These are phyloP conservation scores for Boletus edulis DNA, from an alignment of 768 basidiomycete genomes.

Conservation along the genomic window DNA sequence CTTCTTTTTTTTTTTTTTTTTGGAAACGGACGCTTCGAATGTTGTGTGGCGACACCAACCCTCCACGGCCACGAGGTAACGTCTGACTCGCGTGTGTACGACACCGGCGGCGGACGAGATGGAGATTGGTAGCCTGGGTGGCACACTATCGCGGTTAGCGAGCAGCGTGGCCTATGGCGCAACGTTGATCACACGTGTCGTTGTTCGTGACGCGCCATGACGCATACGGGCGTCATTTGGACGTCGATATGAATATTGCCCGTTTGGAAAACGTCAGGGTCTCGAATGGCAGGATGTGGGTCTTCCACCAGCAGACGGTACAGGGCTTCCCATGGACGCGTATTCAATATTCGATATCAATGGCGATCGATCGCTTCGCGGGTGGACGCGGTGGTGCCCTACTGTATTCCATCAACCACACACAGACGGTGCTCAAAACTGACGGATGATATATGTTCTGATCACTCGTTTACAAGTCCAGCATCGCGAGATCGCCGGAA, in stretches of 20 bases:
- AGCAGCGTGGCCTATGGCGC: neutral
- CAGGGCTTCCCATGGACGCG: neutral
- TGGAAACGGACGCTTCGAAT: too few relatives aligned
- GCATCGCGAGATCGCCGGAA: neutral
- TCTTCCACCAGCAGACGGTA: neutral
- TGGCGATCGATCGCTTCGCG: slow-evolving; percentile 1
- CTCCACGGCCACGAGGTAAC: too few relatives aligned
- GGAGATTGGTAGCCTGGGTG: neutral
- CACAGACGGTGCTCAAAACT: too few relatives aligned
- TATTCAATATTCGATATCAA: too few relatives aligned
- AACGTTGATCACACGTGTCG: slow-evolving; percentile 22
- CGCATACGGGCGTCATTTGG: neutral
- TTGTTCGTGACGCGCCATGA: slow-evolving; percentile 11
- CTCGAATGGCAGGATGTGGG: too few relatives aligned
- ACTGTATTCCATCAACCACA: too few relatives aligned
- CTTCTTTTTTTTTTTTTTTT: neutral
- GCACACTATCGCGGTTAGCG: neutral
- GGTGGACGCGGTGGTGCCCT: neutral
- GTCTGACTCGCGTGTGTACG: too few relatives aligned
- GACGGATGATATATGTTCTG: neutral
- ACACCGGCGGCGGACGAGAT: neutral
- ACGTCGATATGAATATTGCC: neutral
- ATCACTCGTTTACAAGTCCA: too few relatives aligned
- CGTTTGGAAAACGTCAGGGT: too few relatives aligned
- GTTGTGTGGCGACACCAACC: too few relatives aligned